Base-by-base conservation (phyloP, 1,139 yeast species). In the Sugiyamaella grinbergsii region DNA sequence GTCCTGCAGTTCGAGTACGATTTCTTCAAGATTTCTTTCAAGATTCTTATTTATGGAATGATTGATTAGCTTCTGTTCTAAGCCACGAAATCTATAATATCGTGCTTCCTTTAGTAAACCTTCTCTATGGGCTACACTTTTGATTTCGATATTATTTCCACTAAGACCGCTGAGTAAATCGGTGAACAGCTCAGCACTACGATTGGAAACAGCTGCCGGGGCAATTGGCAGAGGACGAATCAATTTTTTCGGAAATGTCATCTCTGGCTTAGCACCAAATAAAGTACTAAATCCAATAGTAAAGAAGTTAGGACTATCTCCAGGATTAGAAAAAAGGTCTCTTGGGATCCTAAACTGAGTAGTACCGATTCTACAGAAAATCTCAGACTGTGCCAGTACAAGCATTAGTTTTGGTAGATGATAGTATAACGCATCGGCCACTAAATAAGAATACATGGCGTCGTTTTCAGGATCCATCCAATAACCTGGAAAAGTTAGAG, bases 271-370 rank as follows among this genome's bases (percentile, higher is more conserved):
- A 54, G 81, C 82, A 10, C 70, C 68, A 54, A 81, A 72, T 33
- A 80, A 62, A 5, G 80, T 68, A 44, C 79, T 78, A 58, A 75
- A 76, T 5, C 84, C 77, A 19, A 88, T 71, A 11, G 87, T 78
- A 68, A 90, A 86, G 66, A 76, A 88, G 66, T 90, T 90, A 5
- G 94, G 95, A 43, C 69, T 65, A 64, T 90, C 88, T 0, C 96
- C 96, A 2, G 79, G 75, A 5, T 73, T 64, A 3, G 67, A 61
- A 47, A 89, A 71, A 16, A 88, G 58, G 18, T 70, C 71, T 54
- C 77, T 76, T 0, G 90, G 78, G 1, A 90, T 71, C 55, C 77
- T 78, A 66, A 88, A 85, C 18, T 80, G 70, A 44, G 69, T 66
- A 23, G 79, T 77, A 4, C 96, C 94, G 8, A 90, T 72, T 23